Conservation (phyloP, 495 filamentous ascomycete genomes). For the Chaetomium tenue region DNA sequence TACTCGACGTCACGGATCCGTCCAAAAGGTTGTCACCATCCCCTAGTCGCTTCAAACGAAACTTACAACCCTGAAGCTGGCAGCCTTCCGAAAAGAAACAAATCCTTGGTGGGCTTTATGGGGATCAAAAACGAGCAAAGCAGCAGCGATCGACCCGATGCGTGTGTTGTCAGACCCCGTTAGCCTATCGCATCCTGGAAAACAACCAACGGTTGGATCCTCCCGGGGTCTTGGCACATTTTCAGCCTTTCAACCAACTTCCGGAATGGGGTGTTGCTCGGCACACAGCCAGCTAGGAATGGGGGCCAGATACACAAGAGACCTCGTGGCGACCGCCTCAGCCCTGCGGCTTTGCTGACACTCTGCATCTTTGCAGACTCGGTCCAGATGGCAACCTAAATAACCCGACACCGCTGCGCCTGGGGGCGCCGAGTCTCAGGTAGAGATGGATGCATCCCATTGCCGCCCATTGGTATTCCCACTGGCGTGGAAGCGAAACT, state of each 20-base stretch:
- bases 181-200: not conserved
- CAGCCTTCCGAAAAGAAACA: not conserved
- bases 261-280: not conserved
- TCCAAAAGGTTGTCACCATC: no score
- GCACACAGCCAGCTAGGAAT: not conserved
- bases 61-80: not conserved
- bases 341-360: slow-evolving; percentile 9
- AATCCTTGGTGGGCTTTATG: not conserved
- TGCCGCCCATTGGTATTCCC: not conserved
- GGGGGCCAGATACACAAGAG: not conserved
- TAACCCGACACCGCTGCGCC: not conserved
- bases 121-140: not conserved
- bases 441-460: slow-evolving; percentile 1
- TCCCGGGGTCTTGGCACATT: slow-evolving; percentile 2
- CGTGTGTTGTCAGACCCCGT: not conserved
- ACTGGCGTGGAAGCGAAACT: not conserved
- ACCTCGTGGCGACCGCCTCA: slow-evolving; percentile 7
- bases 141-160: not conserved
- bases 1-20: not conserved
- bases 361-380: not conserved
- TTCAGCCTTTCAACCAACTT: slow-evolving; percentile 16
- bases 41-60: no score
- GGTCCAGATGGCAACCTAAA: not conserved
- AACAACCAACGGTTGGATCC: not conserved
- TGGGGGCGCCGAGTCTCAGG: not conserved